These are phyloP conservation scores for Tuber borchii DNA, from an alignment of 495 filamentous ascomycete genomes.

Conservation along the genomic window DNA sequence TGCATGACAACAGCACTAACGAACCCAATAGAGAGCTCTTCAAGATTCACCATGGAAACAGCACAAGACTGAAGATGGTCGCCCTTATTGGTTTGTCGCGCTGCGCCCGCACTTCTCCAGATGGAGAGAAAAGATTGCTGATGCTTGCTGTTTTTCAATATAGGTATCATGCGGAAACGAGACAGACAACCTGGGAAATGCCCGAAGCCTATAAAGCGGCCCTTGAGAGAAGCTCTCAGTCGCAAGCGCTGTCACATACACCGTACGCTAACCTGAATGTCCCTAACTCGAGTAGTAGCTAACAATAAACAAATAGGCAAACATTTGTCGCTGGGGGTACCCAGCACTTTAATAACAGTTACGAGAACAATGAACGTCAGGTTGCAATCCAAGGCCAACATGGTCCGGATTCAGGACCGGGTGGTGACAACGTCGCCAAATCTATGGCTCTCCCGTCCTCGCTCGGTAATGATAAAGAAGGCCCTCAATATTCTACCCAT, in stretches of 20 bases:
- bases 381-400: slow-evolving; percentile 40
- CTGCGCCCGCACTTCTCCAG: slow-evolving; percentile 15
- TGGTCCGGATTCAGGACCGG: slow-evolving; percentile 21
- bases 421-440: slow-evolving; percentile 27
- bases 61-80: slow-evolving; percentile 75
- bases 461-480: slow-evolving; percentile 37
- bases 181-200: slow-evolving; percentile 92
- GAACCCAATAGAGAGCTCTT: slow-evolving; percentile 51
- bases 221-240: slow-evolving; percentile 50
- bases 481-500: slow-evolving; percentile 69
- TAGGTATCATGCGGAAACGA: slow-evolving; percentile 72
- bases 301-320: slow-evolving; percentile 12
- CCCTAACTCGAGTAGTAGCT: neutral
- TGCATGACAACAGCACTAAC: neutral
- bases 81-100: slow-evolving; percentile 70
- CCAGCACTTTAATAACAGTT: slow-evolving; percentile 33
- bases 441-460: slow-evolving; percentile 36
- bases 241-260: slow-evolving; percentile 46
- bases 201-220: slow-evolving; percentile 74
- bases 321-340: slow-evolving; percentile 41
- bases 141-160: slow-evolving; percentile 2
- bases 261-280: slow-evolving; percentile 51
- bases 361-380: slow-evolving; percentile 42
- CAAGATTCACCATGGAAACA: slow-evolving; percentile 87
- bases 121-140: neutral